Evolutionary conservation across 352 stramenopile species (phyloP), one percentile per base, ranked within the genome.

Genomic region (Phytophthora uliginosa): DNA sequence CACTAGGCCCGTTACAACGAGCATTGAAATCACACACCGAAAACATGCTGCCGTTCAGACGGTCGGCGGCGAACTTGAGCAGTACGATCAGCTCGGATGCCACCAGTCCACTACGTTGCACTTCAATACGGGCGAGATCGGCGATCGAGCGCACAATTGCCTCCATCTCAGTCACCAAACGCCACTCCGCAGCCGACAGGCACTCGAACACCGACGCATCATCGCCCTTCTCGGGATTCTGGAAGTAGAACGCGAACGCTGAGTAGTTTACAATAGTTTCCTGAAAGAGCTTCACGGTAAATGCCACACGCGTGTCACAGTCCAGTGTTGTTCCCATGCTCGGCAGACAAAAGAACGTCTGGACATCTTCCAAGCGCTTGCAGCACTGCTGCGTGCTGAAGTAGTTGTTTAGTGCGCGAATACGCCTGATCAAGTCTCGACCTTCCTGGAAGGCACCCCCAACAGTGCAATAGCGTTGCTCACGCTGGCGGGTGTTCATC

Each of bases 221-320:
- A 2, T 67, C 58, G 4, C 33, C 54, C 17, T 54, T 48, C 26
- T 67, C 28, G 2, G 20, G 20, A 1, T 55, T 59, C 22, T 59
- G 28, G 15, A 69, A 64, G 33, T 64, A 68, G 4, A 3, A 1
- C 0, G 4, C 1, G 2, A 73, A 69, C 1, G 59, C 66, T 3
- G 59, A 53, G 24, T 13, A 55, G 52, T 40, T 73, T 40, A 26
- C 2, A 12, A 31, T 36, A 6, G 42, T 38, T 22, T 40, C 9
- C 52, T 20, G 7, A 15, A 45, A 24, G 0, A 63, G 18, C 24
- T 53, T 59, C 1, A 68, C 53, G 0, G 59, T 73, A 7, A 42
- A 73, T 17, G 38, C 56, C 7, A 71, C 64, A 10, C 47, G 59
- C 1, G 59, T 73, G 20, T 69, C 66, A 13, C 59, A 64, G 33